Base-by-base conservation (phyloP, 2,329 filamentous ascomycete genomes). In the Coniochaeta sp. region DNA sequence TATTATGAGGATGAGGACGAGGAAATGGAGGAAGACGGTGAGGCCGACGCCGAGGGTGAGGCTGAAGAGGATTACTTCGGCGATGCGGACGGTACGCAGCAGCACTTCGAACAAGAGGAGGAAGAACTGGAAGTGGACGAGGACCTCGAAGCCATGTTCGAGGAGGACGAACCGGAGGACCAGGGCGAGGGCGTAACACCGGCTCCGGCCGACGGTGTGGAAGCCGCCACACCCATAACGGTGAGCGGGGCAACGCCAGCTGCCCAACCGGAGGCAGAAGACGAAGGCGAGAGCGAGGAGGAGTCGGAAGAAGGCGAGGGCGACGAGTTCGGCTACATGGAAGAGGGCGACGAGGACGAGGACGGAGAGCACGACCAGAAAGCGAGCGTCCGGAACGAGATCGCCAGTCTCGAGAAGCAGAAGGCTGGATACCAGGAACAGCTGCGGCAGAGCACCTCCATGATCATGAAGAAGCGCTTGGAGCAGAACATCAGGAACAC, bases 361-460 rank as follows among this genome's bases (percentile, higher is more conserved):
- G 77, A 79, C 40, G 67, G 76, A 13, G 79, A 81, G 48, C 69
- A 77, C 53, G 75, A 79, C 46, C 73, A 79, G 55, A 70, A 76
- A 55, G 73, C 78, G 56, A 77, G 78, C 54, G 74, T 80, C 55
- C 74, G 76, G 57, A 77, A 77, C 58, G 78, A 81, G 56, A 76
- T 81, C 49, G 68, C 71, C 48, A 71, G 76, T 49, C 69, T 82
- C 53, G 71, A 78, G 63, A 77, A 72, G 61, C 70, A 77, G 59
- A 71, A 81, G 16, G 67, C 69, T 32, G 64, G 65, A 31, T 68
- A 74, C 51, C 68, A 76, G 57, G 66, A 65, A 5, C 71, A 78
- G 57, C 65, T 77, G 48, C 66, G 67, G 16, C 67, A 64, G 35
- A 72, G 71, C 24, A 63, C 62, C 4, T 77, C 75, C 59, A 68